Base-by-base conservation (phyloP, 352 stramenopile genomes). In the Phytophthora pisi region DNA sequence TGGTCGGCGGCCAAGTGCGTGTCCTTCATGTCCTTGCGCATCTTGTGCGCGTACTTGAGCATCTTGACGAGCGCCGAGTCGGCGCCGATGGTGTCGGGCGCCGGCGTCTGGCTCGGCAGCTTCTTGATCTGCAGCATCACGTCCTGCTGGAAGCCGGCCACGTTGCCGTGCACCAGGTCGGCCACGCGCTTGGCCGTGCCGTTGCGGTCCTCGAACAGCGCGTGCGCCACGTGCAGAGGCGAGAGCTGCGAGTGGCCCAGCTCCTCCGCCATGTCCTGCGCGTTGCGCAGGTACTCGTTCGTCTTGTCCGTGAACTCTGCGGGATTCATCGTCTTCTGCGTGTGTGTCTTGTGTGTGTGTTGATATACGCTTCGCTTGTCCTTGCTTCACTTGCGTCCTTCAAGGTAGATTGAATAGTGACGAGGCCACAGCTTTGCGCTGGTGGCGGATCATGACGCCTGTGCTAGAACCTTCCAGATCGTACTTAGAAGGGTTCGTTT, bases 291-390 rank as follows among this genome's bases (percentile, higher is more conserved):
- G 47, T 81, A 81, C 67, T 91, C 81, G 65, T 80, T 82, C 16
- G 87, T 91, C 72, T 92, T 93, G 60, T 96, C 87, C 0, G 84
- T 95, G 49, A 85, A 95, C 53, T 92, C 88, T n/a, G 81, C 73
- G 2, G 73, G 78, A 34, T 93, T 91, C 81, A 93, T 90, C 11
- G 3, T 58, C 49, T 46, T 77, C 24, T 60, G 8, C 36, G 49
- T 54, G 43, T 77, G 38, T 20, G 20, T 20, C 20, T 20, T 20
- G 20, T 20, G 20, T 20, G 20, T 20, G 20, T 20, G 20, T 20
- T 20, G 20, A 66, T 15, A 51, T 70, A 20, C 65, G 45, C 68
- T 45, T 65, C 53, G 36, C n/a, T 42, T 64, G 42, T 57, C 23
- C 63, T 65, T 16, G 15, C 20, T 66, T 68, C 51, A 60, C 66